phyloP scores from a whole-genome alignment of 371 early-diverging fungal genomes.

The Zychaea mexicana region DNA sequence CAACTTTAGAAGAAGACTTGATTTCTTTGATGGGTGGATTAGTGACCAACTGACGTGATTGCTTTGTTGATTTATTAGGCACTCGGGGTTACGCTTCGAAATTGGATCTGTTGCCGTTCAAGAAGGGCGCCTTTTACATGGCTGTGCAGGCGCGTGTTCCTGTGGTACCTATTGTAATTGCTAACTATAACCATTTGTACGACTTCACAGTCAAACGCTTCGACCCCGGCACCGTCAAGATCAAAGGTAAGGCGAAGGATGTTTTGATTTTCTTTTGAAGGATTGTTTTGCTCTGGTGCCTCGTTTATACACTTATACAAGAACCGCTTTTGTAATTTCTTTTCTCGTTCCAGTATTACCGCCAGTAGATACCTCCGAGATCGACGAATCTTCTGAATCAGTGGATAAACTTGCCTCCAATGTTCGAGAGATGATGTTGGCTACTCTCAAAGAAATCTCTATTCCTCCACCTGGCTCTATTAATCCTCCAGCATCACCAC shows the following conservation, averaged over 20 bases:
- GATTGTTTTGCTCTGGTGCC: too few relatives aligned
- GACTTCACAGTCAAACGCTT: slow-evolving; percentile 61
- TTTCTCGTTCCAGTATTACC: slow-evolving; percentile 63
- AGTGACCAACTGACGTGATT: too few relatives aligned
- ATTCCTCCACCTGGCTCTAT: not conserved
- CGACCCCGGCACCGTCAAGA: slow-evolving; percentile 67
- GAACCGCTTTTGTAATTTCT: not conserved
- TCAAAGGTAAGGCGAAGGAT: slow-evolving; percentile 65
- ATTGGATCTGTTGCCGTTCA: slow-evolving; percentile 86
- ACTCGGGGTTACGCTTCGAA: slow-evolving; percentile 81
- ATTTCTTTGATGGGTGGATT: too few relatives aligned
- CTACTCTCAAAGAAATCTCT: slow-evolving; percentile 70
- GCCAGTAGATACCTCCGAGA: slow-evolving; percentile 71
- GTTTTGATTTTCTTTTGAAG: too few relatives aligned
- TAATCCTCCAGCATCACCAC: not conserved
- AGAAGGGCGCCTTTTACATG: slow-evolving; percentile 92
- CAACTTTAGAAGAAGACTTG: too few relatives aligned
- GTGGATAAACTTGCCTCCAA: slow-evolving; percentile 67
- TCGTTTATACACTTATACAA: not conserved
- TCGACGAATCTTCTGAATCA: slow-evolving; percentile 66
- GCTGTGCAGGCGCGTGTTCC: slow-evolving; percentile 88
- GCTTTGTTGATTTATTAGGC: too few relatives aligned
- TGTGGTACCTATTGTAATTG: slow-evolving; percentile 87
- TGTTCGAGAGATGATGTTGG: slow-evolving; percentile 76
- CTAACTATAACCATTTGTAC: slow-evolving; percentile 80